phyloP scores from a whole-genome alignment of 306 rosid genomes.

The Begonia masoniana region DNA sequence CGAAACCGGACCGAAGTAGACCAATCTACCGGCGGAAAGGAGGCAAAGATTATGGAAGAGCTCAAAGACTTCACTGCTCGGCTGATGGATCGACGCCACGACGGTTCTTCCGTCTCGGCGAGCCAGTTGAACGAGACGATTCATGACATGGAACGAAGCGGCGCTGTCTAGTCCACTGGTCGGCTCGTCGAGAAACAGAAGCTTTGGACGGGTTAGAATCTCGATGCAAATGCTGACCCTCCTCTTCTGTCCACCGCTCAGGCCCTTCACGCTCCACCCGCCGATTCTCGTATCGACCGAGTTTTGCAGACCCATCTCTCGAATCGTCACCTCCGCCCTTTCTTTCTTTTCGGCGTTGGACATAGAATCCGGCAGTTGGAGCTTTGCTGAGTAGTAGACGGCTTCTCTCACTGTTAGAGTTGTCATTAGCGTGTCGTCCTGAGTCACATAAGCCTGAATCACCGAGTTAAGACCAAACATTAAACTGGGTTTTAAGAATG shows the following conservation, averaged over 20 bases:
- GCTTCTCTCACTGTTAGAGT: constrained; percentile 43
- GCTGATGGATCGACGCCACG: constrained; percentile 55
- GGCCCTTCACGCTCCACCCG: constrained; percentile 37
- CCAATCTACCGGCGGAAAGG: constrained; percentile 21
- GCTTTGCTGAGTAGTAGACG: constrained; percentile 47
- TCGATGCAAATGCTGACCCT: constrained; percentile 72
- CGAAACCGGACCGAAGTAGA: constrained; percentile 24
- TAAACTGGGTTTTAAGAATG: too few relatives aligned
- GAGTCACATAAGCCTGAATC: constrained; percentile 51
- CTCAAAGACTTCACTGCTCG: constrained; percentile 48
- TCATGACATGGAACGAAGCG: constrained; percentile 62
- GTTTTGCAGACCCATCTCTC: constrained; percentile 53
- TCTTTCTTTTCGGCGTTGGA: constrained; percentile 44
- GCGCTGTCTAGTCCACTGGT: constrained; percentile 75
- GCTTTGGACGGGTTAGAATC: constrained; percentile 41
- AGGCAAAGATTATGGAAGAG: constrained; percentile 40
- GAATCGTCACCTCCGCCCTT: constrained; percentile 32
- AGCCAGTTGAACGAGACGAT: constrained; percentile 27
- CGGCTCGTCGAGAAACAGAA: constrained; percentile 73
- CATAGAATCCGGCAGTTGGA: constrained; percentile 49
- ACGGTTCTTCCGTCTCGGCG: constrained; percentile 37
- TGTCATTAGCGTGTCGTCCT: constrained; percentile 45
- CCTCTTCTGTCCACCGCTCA: constrained; percentile 60
- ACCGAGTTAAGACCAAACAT: background rate
- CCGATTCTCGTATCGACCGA: constrained; percentile 55